Evolutionary conservation across 176 grass and related monocot genomes (phyloP), one percentile per base, ranked within the genome.

Genomic region (Eleusine indica): DNA sequence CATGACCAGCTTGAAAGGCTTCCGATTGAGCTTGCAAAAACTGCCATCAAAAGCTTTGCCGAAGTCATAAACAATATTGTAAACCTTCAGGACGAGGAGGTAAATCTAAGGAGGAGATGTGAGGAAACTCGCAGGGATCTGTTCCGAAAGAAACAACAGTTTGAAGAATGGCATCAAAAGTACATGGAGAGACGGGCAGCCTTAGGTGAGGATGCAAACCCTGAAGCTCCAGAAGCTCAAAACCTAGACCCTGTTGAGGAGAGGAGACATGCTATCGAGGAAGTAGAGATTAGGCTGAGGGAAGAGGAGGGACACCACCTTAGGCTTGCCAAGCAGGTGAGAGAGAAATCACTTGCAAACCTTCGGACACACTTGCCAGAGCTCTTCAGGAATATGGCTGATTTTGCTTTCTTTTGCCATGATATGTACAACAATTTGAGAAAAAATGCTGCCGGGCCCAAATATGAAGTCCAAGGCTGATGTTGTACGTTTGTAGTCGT

Each of bases 281-380:
- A 84, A 70, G 9, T 89, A 52, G 87, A 98, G 65, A 84, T 68
- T 29, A 95, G 69, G 73, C 73, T 98, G 30, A 82, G 77, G 78
- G 91, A 90, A 49, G 93, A 93, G 60, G 76, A 91, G 22, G 91
- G 83, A 25, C 78, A 68, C 38, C 82, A 95, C 73, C 63, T 29
- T 64, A 91, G 75, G 62, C 58, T 90, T 37, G 92, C 90, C 76
- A 95, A 81, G 71, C 92, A 94, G 85, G 93, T 93, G 64, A 93
- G 96, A 39, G 96, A 95, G 66, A 98, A 93, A 84, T 95, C 96
- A 29, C 83, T 98, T 0, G 85, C 84, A 38, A 98, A 88, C 87
- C 92, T 98, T 58, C 69, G 85, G 84, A 93, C 80, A 12, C 92
- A 95, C 56, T 85, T 98, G 83, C 96, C 91, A 35, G 91, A 98